Conservation (phyloP, 768 basidiomycete species). For the Amanita inopinata region DNA sequence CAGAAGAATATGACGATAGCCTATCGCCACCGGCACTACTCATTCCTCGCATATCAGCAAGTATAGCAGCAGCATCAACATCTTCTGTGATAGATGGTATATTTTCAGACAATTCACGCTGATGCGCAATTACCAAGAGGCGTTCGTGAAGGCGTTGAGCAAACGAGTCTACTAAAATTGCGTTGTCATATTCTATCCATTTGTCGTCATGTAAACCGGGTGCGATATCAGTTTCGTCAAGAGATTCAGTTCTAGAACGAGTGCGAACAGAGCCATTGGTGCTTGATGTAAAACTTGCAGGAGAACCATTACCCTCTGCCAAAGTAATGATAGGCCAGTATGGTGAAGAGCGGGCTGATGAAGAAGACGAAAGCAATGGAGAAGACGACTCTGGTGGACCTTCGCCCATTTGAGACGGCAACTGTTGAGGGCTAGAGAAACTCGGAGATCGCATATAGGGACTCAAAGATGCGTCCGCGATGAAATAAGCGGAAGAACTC, state of each 20-base stretch:
- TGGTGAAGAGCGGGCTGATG: constrained; percentile 4
- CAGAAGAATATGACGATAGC: no score
- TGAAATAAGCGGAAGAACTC: not conserved
- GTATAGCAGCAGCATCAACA: not conserved
- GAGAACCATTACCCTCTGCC: not conserved
- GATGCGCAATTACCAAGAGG: constrained; percentile 2
- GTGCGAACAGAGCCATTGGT: not conserved
- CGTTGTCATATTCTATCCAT: not conserved
- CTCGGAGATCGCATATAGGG: constrained; percentile 7
- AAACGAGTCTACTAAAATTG: not conserved
- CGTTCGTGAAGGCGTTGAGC: constrained; percentile 2
- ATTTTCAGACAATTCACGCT: not conserved
- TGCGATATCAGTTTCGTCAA: not conserved
- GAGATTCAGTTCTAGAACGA: not conserved
- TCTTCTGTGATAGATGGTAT: not conserved
- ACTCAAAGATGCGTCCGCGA: not conserved
- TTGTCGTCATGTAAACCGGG: not conserved
- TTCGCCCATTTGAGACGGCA: not conserved
- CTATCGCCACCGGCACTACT: no score
- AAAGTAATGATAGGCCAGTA: not conserved
- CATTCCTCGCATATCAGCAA: no score
- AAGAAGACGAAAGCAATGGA: not conserved
- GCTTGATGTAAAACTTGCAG: not conserved
- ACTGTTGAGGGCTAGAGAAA: not conserved
- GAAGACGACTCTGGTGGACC: constrained; percentile 6